phyloP scores from a whole-genome alignment of 768 basidiomycete species.

The Russula sp. region DNA sequence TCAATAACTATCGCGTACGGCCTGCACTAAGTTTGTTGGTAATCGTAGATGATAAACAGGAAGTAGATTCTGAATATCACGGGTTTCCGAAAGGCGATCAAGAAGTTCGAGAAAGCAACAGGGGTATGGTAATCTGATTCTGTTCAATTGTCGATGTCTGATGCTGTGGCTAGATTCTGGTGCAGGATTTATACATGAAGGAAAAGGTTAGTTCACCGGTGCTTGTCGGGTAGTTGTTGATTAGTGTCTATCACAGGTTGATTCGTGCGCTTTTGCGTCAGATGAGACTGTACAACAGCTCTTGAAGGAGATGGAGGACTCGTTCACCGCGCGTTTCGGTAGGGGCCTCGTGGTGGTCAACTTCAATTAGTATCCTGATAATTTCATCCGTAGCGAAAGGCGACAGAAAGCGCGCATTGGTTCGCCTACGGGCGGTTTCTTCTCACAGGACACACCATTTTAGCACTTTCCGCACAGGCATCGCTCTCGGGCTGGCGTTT shows the following conservation, averaged over 20 bases:
- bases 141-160: neutral
- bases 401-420: slow-evolving; percentile 73
- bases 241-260: slow-evolving; percentile 47
- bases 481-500: slow-evolving; percentile 66
- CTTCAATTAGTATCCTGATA: neutral
- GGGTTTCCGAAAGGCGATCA: slow-evolving; percentile 83
- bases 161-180: slow-evolving; percentile 50
- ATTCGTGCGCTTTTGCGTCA: slow-evolving; percentile 64
- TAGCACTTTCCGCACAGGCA: slow-evolving; percentile 71
- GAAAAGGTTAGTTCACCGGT: slow-evolving; percentile 55
- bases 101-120: slow-evolving; percentile 82
- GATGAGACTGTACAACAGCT: slow-evolving; percentile 58
- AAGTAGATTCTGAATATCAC: slow-evolving; percentile 80
- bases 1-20: slow-evolving; percentile 83
- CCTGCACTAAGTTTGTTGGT: slow-evolving; percentile 17
- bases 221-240: neutral
- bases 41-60: slow-evolving; percentile 16
- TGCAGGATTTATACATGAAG: slow-evolving; percentile 72
- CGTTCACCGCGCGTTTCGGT: slow-evolving; percentile 80
- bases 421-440: slow-evolving; percentile 55
- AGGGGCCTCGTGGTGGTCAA: slow-evolving; percentile 32
- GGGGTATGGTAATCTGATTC: slow-evolving; percentile 42
- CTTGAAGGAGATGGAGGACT: slow-evolving; percentile 70
- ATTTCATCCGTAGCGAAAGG: slow-evolving; percentile 49
- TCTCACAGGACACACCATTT: slow-evolving; percentile 59